phyloP scores from a whole-genome alignment of 495 filamentous ascomycete genomes.

The Penicillium antarcticum region DNA sequence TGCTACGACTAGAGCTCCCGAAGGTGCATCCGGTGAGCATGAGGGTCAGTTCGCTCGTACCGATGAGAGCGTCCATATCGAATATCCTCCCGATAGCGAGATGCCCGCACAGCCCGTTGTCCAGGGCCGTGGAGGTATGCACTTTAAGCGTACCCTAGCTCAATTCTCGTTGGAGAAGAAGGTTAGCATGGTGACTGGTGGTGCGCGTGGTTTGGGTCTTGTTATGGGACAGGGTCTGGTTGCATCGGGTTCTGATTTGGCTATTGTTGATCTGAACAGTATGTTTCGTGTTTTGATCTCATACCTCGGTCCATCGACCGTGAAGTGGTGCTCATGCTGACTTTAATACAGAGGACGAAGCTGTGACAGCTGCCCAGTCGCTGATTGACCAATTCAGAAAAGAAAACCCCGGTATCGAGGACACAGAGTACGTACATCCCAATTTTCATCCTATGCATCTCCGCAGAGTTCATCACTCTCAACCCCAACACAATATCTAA shows the following conservation, averaged over 20 bases:
- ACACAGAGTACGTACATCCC: conserved; percentile 40
- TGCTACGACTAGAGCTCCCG: conserved; percentile 32
- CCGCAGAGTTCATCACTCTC: neutral
- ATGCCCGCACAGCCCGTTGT: conserved; percentile 65
- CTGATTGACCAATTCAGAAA: conserved; percentile 69
- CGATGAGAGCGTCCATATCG: conserved; percentile 68
- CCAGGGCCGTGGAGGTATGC: conserved; percentile 66
- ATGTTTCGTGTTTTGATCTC: conserved; percentile 24
- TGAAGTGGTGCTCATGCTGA: conserved; percentile 7
- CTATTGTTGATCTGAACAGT: conserved; percentile 93
- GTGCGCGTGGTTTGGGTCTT: conserved; percentile 79
- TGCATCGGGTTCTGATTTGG: conserved; percentile 80
- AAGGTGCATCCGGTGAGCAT: conserved; percentile 28
- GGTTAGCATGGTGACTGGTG: conserved; percentile 79
- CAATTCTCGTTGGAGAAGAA: conserved; percentile 77
- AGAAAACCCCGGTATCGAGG: conserved; percentile 73
- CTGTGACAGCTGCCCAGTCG: conserved; percentile 66
- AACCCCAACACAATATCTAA: neutral
- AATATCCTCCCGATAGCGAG: conserved; percentile 68
- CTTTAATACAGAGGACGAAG: conserved; percentile 66
- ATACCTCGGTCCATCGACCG: too few species aligned
- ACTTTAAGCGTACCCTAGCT: conserved; percentile 67
- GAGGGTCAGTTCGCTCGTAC: conserved; percentile 68
- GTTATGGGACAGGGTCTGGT: conserved; percentile 91
- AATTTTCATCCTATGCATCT: too few species aligned